Evolutionary conservation across 2,329 filamentous ascomycete species (phyloP).

Genomic region (Aspergillus quadrilineatus): DNA sequence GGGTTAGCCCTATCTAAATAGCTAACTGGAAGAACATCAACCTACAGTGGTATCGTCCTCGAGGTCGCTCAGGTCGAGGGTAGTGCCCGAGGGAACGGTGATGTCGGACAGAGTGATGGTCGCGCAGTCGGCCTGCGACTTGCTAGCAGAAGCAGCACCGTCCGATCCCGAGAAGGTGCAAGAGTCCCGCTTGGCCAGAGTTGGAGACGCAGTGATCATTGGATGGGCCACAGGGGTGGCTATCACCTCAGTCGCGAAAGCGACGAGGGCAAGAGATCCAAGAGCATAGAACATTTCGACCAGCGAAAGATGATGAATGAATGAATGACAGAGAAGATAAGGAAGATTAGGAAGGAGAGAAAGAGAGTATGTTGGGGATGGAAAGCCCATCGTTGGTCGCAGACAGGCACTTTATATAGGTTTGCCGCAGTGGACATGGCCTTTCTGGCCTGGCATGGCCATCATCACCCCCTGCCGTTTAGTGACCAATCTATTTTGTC

Average conservation of each 20-base stretch:
- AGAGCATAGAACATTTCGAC: constrained; percentile 5
- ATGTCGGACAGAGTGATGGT: constrained; percentile 9
- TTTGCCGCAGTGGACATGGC: too few species aligned
- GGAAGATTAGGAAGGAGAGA: not conserved
- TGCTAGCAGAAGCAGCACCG: constrained; percentile 4
- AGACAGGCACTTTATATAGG: not conserved
- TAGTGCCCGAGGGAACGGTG: constrained; percentile 9
- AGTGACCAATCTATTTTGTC: not conserved
- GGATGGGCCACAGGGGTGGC: not conserved
- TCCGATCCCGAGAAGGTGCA: constrained; percentile 7
- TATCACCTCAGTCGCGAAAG: not conserved
- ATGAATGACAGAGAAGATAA: not conserved
- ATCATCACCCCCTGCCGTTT: too few species aligned
- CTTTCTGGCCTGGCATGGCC: too few species aligned
- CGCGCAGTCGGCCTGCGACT: constrained; percentile 2
- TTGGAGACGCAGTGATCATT: not conserved
- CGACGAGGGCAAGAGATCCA: not conserved
- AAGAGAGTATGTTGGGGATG: not conserved
- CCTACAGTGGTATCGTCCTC: constrained; percentile 8
- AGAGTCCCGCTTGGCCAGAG: not conserved
- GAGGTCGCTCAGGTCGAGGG: constrained; percentile 11
- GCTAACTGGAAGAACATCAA: not conserved
- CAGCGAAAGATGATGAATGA: not conserved
- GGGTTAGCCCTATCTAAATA: not conserved
- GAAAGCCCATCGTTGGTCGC: not conserved